Percentiles rank a stretch among this genome's conserved stretches.
These are phyloP conservation scores for Fusarium globosum DNA, from an alignment of 2,329 filamentous ascomycete genomes.

Conservation along the genomic window DNA sequence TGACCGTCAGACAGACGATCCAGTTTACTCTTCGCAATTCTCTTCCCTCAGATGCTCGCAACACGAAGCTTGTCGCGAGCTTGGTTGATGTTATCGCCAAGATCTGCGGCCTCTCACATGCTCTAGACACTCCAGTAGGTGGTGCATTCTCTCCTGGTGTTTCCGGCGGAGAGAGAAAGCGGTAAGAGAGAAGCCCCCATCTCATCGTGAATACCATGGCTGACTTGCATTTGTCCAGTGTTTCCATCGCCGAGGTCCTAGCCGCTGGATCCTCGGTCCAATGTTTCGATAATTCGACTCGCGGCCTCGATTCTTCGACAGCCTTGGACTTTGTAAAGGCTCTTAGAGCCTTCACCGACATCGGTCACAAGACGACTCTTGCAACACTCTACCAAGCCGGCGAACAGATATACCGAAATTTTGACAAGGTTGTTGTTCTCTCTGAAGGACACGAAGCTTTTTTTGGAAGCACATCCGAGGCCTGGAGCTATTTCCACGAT, in stretches of 20 bases:
- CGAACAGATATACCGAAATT: neutral
- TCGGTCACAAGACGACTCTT: neutral
- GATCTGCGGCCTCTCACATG: neutral
- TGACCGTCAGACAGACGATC: conserved; percentile 82
- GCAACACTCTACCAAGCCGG: neutral
- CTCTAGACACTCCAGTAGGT: neutral
- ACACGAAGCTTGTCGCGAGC: neutral
- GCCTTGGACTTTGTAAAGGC: neutral
- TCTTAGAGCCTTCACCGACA: neutral
- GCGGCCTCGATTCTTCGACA: neutral
- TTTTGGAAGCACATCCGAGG: neutral
- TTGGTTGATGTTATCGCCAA: neutral
- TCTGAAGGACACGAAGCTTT: neutral
- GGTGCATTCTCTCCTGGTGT: neutral
- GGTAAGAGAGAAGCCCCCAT: neutral
- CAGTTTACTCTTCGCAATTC: conserved; percentile 76
- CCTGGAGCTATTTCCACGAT: neutral
- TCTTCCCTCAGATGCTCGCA: neutral
- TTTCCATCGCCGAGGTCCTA: neutral
- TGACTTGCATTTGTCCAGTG: neutral
- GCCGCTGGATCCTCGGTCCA: neutral
- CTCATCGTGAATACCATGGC: accelerated
- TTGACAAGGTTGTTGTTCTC: neutral
- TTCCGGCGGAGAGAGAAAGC: neutral
- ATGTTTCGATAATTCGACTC: neutral